Base-by-base conservation (phyloP, 805 yeast genomes). In the Saturnispora saitoi region DNA sequence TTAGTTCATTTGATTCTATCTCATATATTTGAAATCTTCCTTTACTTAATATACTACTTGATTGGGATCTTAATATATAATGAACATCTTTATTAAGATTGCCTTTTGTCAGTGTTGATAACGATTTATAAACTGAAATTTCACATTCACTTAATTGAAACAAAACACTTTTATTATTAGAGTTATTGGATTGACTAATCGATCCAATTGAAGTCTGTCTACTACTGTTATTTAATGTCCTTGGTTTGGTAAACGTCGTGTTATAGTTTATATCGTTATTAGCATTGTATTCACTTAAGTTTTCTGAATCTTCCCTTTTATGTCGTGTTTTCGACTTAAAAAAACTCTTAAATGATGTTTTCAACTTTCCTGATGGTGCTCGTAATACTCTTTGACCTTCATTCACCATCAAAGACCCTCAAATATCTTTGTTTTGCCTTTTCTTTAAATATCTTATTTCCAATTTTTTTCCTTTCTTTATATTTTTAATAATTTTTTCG, bases 1-100 rank as follows among this genome's bases (percentile, higher is more conserved):
- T 75, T 8, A 80, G 81, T 50, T 69, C 72, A 51, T 73, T 56
- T 37, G 54, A 74, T 54, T 76, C 78, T 26, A 81, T 65, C 58
- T 78, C 80, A 54, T 78, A 82, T 1, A 82, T 67, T 55, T 79
- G 78, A 46, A 82, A 70, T 40, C 63, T 67, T 2, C 89, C 89
- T 51, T 77, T 78, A 1, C 83, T 80, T 28, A 82, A 57, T n/a
- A 79, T n/a, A 37, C 51, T 51, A 1, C 52, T 42, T 15, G 48
- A 34, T 10, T 42, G 41, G 6, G 36, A 19, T 42, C 32, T 42
- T 2, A 51, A 24, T 4, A 51, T 45, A 5, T 41, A 12, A n/a
- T 45, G 17, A 34, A 28, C 32, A 7, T 41, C 39, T 6, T 31
- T 24, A 32, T 45, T 12, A 15, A 15, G 1, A 2, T 12, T 19